Evolutionary conservation across 306 rosid species (phyloP), one percentile per base, ranked within the genome.

Genomic region (Pyrus pyrifolia): DNA sequence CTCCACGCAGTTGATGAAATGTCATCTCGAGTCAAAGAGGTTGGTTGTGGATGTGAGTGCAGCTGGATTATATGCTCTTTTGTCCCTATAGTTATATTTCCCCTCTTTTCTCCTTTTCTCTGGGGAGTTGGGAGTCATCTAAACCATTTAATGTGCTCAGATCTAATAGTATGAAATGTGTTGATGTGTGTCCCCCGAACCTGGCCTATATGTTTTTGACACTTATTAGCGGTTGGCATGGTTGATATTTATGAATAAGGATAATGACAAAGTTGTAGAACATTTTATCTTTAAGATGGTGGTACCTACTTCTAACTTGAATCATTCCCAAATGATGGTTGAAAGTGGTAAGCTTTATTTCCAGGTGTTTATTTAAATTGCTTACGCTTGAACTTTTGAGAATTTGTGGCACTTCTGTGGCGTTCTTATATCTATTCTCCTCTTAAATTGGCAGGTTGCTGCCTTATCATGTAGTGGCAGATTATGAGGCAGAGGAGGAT

Each of bases 401-500:
- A 11, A 53, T 11, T 19, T 6, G 9, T 22, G 52, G 66, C 55
- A 58, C 68, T 40, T 46, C 42, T 27, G 42, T 4, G 44, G 55
- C 7, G 27, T 42, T 62, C 59, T 42, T 42, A 38, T 15, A 73
- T 45, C 11, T 33, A n/a, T 59, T 73, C 3, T 61, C 35, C 35
- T n/a, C 68, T 27, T 61, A 27, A 22, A 38, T 58, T 74, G 70
- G 80, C 87, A 95, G 98, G 81, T 84, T 95, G 72, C 82, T 95
- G 82, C 96, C 97, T 9, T 95, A 95, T 78, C 98, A 95, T 81
- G 98, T 95, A 72, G 98, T 95, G 77, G 98, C 98, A 51, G 98
- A 95, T 81, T 95, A 95, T 81, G 98, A 95, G 75, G 98, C 97
- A 11, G 97, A 95, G 85, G 98, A 95, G 86, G 98, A 95, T 77